A percentile compares a stretch with the other conserved stretches of the same genome.
phyloP scores from a whole-genome alignment of 2,329 filamentous ascomycete species.

The Neopestalotiopsis clavispora region DNA sequence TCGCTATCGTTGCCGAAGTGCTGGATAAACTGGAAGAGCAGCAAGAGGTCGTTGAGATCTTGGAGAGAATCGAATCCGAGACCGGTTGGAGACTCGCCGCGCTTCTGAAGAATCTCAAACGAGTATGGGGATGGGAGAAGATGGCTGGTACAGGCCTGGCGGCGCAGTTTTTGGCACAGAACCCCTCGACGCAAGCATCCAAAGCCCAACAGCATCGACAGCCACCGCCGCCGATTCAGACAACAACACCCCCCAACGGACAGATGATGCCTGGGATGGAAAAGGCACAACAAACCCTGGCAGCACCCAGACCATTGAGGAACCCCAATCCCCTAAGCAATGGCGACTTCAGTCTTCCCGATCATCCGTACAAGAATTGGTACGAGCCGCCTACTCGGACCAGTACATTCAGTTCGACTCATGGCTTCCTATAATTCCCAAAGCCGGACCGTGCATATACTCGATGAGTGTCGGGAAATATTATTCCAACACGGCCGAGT shows the following conservation, averaged over 20 bases:
- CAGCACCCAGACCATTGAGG: conserved; percentile 39
- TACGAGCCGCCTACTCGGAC: conserved; percentile 73
- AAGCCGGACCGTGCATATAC: not conserved
- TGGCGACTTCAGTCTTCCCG: conserved; percentile 77
- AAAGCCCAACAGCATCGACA: conserved; percentile 32
- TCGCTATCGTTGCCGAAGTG: conserved; percentile 78
- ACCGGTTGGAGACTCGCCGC: conserved; percentile 80
- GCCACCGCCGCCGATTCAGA: conserved; percentile 28
- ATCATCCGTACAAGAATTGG: conserved; percentile 81
- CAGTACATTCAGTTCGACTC: conserved; percentile 31
- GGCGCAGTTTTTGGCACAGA: conserved; percentile 27
- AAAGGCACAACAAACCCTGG: conserved; percentile 32
- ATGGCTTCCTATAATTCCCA: conserved; percentile 22
- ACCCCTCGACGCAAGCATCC: conserved; percentile 14
- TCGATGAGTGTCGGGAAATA: not conserved
- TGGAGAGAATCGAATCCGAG: conserved; percentile 75
- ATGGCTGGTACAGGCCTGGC: conserved; percentile 29
- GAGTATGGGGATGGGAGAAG: conserved; percentile 77
- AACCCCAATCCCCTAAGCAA: conserved; percentile 71
- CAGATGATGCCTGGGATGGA: conserved; percentile 32
- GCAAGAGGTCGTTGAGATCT: conserved; percentile 78
- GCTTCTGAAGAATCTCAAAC: conserved; percentile 74
- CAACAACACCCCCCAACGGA: conserved; percentile 21
- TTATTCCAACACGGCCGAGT: not conserved
- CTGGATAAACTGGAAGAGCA: conserved; percentile 74